Base-by-base conservation (phyloP, 2,329 filamentous ascomycete genomes). In the Epichloe aotearoae region DNA sequence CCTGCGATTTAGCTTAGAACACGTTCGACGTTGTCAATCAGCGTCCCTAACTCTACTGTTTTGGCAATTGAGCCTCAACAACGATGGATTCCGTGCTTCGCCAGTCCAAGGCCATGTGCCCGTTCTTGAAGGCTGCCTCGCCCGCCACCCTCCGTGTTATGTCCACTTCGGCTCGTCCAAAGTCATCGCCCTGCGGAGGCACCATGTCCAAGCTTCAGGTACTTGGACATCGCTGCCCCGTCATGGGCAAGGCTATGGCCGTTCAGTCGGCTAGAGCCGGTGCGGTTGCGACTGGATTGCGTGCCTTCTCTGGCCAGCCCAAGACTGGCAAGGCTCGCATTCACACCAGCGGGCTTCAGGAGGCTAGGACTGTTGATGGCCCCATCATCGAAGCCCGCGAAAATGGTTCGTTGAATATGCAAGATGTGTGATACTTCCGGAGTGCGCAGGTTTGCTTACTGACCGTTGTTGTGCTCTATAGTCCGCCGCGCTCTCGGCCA, bases 181-280 rank as follows among this genome's bases (percentile, higher is more conserved):
- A 81, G 66, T 76, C 64, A 38, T 86, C 85, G 50, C 84, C 83
- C 52, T 86, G 89, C 62, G 91, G 90, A 58, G 88, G 90, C 62
- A 88, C 88, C 70, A 95, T 97, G 82, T 95, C 89, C 64, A 97
- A 95, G 73, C 79, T 98, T 62, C 93, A 97, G 75, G 82, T 93
- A 59, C 82, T 95, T 64, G 93, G 88, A 62, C 84, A 89, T 65
- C 88, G 91, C 68, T 98, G 93, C 79, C 93, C 93, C 53, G 85
- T 98, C 69, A 98, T 98, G 93, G 91, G 90, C 69, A 95, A 96
- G 77, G 93, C 93, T 41, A 80, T 98, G 67, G 86, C 88, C 54
- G 84, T 96, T 39, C 91, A 96, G 76, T 79, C 79, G 44, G 75
- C 80, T 55, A 76, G 77, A 63, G 66, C 73, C 47, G 69, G 73